phyloP scores from a whole-genome alignment of 768 basidiomycete species.

The Paxillus rubicundulus region DNA sequence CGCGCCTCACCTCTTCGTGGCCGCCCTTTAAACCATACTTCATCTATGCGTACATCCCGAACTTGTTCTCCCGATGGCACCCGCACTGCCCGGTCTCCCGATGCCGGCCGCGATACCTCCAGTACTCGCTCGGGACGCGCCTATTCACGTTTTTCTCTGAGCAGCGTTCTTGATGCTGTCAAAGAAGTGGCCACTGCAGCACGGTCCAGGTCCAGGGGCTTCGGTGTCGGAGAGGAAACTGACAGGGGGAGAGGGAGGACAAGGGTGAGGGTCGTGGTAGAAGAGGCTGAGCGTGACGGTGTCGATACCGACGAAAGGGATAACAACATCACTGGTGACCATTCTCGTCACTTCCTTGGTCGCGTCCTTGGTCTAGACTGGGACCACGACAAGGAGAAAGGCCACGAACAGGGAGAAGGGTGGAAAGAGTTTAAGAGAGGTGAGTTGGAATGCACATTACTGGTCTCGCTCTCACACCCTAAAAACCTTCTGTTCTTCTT shows the following conservation, averaged over 20 bases:
- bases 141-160: constrained; percentile 18
- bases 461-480: background rate
- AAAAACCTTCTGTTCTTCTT: background rate
- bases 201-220: constrained; percentile 20
- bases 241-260: constrained; percentile 25
- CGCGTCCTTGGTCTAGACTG: constrained; percentile 25
- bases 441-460: constrained; percentile 27
- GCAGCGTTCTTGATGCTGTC: constrained; percentile 18
- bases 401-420: constrained; percentile 35
- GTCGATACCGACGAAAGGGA: background rate
- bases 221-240: constrained; percentile 39
- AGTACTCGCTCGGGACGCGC: constrained; percentile 5
- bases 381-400: constrained; percentile 13
- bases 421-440: constrained; percentile 95
- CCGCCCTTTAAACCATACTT: background rate
- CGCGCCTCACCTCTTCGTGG: background rate
- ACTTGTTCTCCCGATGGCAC: constrained; percentile 4
- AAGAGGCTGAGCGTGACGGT: background rate
- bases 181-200: constrained; percentile 15
- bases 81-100: background rate
- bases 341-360: constrained; percentile 23
- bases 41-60: background rate
- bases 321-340: background rate
- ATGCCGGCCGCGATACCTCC: constrained; percentile 1
- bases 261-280: constrained; percentile 10